Evolutionary conservation across 2,329 filamentous ascomycete genomes (phyloP).

Genomic region (Sordariomycetes sp.): DNA sequence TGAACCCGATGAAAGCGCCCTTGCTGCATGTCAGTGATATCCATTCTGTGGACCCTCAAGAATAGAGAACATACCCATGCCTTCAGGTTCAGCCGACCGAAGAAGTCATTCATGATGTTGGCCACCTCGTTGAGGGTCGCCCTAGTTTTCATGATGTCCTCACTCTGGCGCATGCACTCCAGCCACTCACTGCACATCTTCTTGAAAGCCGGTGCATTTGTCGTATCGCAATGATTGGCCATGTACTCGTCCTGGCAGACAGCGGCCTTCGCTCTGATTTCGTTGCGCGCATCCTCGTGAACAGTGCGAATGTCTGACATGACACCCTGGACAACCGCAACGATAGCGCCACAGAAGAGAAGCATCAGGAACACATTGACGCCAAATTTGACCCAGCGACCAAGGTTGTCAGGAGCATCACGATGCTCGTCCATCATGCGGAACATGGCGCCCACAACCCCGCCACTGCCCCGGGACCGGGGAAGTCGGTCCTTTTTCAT

Average conservation of each 20-base stretch:
- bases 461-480: conserved; percentile 11
- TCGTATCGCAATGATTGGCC: conserved; percentile 62
- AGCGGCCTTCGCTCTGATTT: conserved; percentile 64
- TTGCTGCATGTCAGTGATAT: conserved; percentile 14
- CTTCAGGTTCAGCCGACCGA: conserved; percentile 84
- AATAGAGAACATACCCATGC: conserved; percentile 37
- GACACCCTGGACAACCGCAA: conserved; percentile 60
- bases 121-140: conserved; percentile 83
- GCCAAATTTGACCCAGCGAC: conserved; percentile 47
- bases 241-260: conserved; percentile 65
- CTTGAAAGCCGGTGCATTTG: conserved; percentile 63
- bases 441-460: conserved; percentile 34
- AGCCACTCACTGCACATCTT: conserved; percentile 72
- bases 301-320: conserved; percentile 67
- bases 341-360: conserved; percentile 55
- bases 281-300: conserved; percentile 56
- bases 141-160: conserved; percentile 68
- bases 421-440: conserved; percentile 47
- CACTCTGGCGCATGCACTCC: conserved; percentile 78
- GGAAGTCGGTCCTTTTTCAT: conserved; percentile 5
- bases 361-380: conserved; percentile 56
- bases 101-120: conserved; percentile 87
- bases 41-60: background rate
- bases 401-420: conserved; percentile 48
- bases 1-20: conserved; percentile 41